Conservation (phyloP, 495 filamentous ascomycete species). For the Penicillium bovifimosum region DNA sequence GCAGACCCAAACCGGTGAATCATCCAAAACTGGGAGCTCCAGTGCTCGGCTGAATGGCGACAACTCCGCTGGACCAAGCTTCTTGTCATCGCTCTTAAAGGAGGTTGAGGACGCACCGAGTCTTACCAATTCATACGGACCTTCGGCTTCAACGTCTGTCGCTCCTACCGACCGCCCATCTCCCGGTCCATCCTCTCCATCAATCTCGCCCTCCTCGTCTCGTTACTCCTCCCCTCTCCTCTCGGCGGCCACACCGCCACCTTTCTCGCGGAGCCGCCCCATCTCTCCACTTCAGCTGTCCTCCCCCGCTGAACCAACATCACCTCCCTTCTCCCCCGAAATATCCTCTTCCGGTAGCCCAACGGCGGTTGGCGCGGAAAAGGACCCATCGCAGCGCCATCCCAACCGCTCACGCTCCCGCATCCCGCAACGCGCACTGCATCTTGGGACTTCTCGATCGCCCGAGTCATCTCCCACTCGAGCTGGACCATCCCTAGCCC, state of each 20-base stretch:
- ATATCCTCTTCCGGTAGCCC: conserved; percentile 29
- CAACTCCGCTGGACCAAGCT: conserved; percentile 50
- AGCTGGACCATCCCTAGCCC: conserved; percentile 55
- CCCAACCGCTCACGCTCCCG: conserved; percentile 21
- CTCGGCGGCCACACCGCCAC: conserved; percentile 69
- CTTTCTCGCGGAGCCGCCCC: conserved; percentile 53
- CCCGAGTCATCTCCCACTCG: conserved; percentile 53
- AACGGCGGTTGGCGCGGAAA: conserved; percentile 14
- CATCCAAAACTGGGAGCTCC: conserved; percentile 36
- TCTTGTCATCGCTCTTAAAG: conserved; percentile 75
- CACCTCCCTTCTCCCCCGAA: conserved; percentile 52
- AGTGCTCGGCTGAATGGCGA: conserved; percentile 28
- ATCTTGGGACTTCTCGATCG: conserved; percentile 50
- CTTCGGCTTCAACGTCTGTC: conserved; percentile 41
- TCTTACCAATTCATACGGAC: conserved; percentile 44
- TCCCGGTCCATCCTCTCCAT: conserved; percentile 63
- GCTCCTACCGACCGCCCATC: conserved; percentile 42
- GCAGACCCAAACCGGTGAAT: conserved; percentile 44
- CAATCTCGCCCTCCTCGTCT: conserved; percentile 63
- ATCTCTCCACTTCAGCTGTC: conserved; percentile 65
- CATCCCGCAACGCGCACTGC: conserved; percentile 31
- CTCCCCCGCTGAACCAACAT: conserved; percentile 57
- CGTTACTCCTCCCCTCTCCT: conserved; percentile 62
- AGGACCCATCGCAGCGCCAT: conserved; percentile 11
- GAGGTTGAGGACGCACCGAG: conserved; percentile 72